A percentile compares a stretch with the other conserved stretches of the same genome.
Conservation (phyloP, 1,139 yeast species). For the Spathaspora sp. region DNA sequence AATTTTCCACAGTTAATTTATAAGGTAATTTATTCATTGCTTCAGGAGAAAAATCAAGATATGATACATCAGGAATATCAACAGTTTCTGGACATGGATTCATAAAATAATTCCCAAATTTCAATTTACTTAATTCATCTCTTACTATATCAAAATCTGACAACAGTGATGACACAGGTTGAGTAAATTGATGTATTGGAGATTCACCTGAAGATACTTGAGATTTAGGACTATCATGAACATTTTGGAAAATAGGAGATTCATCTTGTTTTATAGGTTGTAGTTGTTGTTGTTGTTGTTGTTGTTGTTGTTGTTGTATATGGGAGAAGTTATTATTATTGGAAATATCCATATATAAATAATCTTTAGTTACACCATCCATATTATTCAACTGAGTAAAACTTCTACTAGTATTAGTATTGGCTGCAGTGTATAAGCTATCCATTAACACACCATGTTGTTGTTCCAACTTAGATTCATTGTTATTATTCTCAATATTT, state of each 20-base stretch:
- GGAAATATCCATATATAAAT: constrained; percentile 22
- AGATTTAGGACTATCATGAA: constrained; percentile 7
- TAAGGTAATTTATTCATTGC: constrained; percentile 54
- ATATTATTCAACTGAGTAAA: background rate
- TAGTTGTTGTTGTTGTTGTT: background rate
- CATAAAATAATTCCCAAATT: constrained; percentile 53
- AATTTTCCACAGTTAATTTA: constrained; percentile 53
- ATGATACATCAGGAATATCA: constrained; percentile 31
- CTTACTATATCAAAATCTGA: constrained; percentile 33
- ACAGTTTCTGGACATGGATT: constrained; percentile 37
- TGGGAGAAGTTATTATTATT: constrained; percentile 12
- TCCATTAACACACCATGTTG: constrained; percentile 16
- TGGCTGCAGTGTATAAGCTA: constrained; percentile 15
- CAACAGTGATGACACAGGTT: constrained; percentile 2
- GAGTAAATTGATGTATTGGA: constrained; percentile 3
- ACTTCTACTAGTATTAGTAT: constrained; percentile 3
- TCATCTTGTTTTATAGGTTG: constrained; percentile 1
- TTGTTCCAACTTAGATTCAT: constrained; percentile 14
- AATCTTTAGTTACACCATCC: constrained; percentile 13
- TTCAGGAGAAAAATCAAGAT: constrained; percentile 38
- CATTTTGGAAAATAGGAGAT: constrained; percentile 1
- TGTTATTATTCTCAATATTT: constrained; percentile 1
- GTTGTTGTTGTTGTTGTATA: background rate
- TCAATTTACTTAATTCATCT: constrained; percentile 51
- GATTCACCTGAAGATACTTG: constrained; percentile 6